Base-by-base conservation (phyloP, 2,329 filamentous ascomycete species). In the Emergomyces pasteurianus region DNA sequence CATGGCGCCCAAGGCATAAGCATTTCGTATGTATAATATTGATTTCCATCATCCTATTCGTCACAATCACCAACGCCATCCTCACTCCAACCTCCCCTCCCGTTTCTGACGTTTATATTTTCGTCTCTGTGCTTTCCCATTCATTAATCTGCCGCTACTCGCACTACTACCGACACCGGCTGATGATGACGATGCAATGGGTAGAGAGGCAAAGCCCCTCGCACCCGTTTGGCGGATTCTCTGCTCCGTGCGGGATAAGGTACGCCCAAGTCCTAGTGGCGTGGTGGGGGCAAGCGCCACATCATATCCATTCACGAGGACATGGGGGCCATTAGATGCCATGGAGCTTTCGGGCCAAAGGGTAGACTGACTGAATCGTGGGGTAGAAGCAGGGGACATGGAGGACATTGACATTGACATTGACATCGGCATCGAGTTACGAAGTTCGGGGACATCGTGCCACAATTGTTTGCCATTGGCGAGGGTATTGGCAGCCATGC, bases 201-300 rank as follows among this genome's bases (percentile, higher is more conserved):
- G 65, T 26, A 64, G 62, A 46, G 73, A 75, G 5, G 77, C 76
- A 55, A 78, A 63, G 0, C 77, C 77, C 47, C 70, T 74, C 6
- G 73, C 76, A 14, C 76, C 77, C 6, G 76, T 78, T 50, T 68
- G 61, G 43, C 76, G 69, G 38, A 78, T 75, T 36, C 76, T 69
- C 64, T 75, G 69, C 62, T 78, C 77, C 0, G 75, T 77, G 21
- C 76, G 71, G 52, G 76, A 78, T 60, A 78, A 65, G 9, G 71
- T 72, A 38, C 72, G 68, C 5, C 74, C 74, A 5, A 74, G 67
- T 12, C 74, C 75, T 28, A 73, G 66, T 18, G 73, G 70, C 1
- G 68, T 70, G 46, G 73, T 69, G 23, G 74, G 74, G 10, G 74
- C 73, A 60, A 76, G 69, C 1, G 74, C 72, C 57, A 78, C 72